Conservation (phyloP, 2,329 filamentous ascomycete genomes). For the Didymella pomorum region DNA sequence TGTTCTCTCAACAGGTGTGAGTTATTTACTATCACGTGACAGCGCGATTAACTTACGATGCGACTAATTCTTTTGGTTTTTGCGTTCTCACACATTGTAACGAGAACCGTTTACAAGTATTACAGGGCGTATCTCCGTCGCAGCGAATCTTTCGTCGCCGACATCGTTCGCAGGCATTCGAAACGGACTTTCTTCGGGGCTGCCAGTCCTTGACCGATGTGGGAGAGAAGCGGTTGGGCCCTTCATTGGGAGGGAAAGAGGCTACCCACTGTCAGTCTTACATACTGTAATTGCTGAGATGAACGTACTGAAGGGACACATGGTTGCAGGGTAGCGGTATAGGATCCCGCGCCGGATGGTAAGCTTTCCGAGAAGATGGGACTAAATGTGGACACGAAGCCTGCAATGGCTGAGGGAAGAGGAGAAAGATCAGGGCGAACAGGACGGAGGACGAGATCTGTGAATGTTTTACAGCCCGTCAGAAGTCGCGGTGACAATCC, state of each 20-base stretch:
- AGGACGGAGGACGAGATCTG: conserved; percentile 46
- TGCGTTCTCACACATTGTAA: conserved; percentile 48
- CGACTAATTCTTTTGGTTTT: conserved; percentile 47
- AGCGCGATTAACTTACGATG: conserved; percentile 43
- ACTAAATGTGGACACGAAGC: conserved; percentile 26
- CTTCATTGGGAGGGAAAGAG: conserved; percentile 43
- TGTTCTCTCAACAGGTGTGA: conserved; percentile 41
- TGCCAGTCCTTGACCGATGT: conserved; percentile 47
- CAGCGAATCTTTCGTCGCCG: conserved; percentile 49
- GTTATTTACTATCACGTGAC: conserved; percentile 35
- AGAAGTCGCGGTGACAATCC: conserved; percentile 30
- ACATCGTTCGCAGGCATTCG: conserved; percentile 50
- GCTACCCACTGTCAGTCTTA: conserved; percentile 24
- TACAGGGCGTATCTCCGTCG: conserved; percentile 48
- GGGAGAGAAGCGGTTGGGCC: conserved; percentile 42
- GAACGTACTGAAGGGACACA: conserved; percentile 49
- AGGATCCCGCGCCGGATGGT: conserved; percentile 42
- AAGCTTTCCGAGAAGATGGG: conserved; percentile 32
- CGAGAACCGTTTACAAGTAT: conserved; percentile 50
- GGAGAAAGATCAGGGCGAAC: conserved; percentile 29
- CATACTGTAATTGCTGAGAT: neutral
- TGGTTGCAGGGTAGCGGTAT: conserved; percentile 32
- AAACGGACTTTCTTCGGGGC: conserved; percentile 47
- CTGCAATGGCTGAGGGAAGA: conserved; percentile 31
- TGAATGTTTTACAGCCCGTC: conserved; percentile 48